Conservation (phyloP, 768 basidiomycete species). For the Crucibulum laeve region DNA sequence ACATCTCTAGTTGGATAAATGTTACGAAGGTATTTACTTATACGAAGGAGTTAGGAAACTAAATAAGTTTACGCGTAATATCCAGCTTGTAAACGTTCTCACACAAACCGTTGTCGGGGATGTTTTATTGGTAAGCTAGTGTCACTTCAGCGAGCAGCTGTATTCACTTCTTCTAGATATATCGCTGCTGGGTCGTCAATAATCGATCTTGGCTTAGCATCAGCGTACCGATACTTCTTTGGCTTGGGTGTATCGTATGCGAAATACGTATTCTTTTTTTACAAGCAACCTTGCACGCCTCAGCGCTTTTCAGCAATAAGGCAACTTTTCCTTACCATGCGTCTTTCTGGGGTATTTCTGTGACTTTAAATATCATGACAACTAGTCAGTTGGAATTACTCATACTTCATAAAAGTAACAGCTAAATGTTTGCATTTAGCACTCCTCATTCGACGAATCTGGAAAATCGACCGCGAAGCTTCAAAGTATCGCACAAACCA, state of each 20-base stretch:
- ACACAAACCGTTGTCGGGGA: constrained; percentile 9
- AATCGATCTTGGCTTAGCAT: constrained; percentile 12
- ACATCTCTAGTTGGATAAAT: constrained; percentile 12
- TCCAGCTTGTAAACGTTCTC: constrained; percentile 4
- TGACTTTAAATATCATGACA: constrained; percentile 10
- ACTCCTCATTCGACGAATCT: constrained; percentile 8
- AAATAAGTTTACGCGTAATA: constrained; percentile 6
- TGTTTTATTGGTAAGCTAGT: constrained; percentile 7
- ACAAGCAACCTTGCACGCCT: constrained; percentile 5
- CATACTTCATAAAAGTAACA: background rate
- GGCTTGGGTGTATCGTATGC: constrained; percentile 11
- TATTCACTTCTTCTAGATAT: constrained; percentile 5
- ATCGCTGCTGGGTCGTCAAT: constrained; percentile 21
- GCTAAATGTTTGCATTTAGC: constrained; percentile 1
- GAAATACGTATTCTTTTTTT: constrained; percentile 7
- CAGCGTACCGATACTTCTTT: constrained; percentile 11
- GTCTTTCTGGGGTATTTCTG: constrained; percentile 11
- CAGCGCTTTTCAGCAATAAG: constrained; percentile 1
- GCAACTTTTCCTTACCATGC: constrained; percentile 6
- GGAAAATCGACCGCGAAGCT: constrained; percentile 5
- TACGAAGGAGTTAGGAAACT: background rate
- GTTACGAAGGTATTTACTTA: constrained; percentile 4
- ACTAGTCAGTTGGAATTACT: constrained; percentile 8
- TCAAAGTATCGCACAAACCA: background rate
- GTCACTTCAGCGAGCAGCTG: background rate